These are phyloP conservation scores for Calonectria multiphialidica DNA, from an alignment of 2,329 filamentous ascomycete species.

Conservation along the genomic window DNA sequence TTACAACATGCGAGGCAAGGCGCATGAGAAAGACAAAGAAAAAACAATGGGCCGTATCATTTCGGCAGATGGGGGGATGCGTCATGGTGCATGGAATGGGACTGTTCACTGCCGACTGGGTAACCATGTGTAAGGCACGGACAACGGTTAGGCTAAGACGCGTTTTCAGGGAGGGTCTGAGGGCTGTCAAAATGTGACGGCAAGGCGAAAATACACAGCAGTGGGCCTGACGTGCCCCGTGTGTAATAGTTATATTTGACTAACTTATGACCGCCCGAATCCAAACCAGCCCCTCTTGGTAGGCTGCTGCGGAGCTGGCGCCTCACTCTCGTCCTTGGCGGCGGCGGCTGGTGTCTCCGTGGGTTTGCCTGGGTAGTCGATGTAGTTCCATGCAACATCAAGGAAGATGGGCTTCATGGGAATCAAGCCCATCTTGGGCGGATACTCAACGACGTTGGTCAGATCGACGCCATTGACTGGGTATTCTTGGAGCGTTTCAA, in stretches of 20 bases:
- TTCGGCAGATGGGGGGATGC: slow-evolving; percentile 19
- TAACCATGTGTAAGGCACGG: slow-evolving; percentile 28
- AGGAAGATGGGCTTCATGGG: slow-evolving; percentile 96
- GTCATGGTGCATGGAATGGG: slow-evolving; percentile 33
- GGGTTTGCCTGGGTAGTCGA: slow-evolving; percentile 83
- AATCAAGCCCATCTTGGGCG: slow-evolving; percentile 83
- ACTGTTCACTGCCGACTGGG: slow-evolving; percentile 25
- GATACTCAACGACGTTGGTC: slow-evolving; percentile 85
- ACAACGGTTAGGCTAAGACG: slow-evolving; percentile 32
- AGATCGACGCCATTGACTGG: slow-evolving; percentile 79
- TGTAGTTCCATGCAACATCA: slow-evolving; percentile 98
- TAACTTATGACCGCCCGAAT: slow-evolving; percentile 66
- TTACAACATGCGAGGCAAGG: background rate
- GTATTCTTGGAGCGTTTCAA: slow-evolving; percentile 83
- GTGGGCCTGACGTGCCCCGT: slow-evolving; percentile 28
- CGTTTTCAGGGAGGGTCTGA: slow-evolving; percentile 11
- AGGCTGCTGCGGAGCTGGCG: slow-evolving; percentile 52
- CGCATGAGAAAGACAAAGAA: slow-evolving; percentile 20
- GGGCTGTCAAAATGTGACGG: slow-evolving; percentile 16
- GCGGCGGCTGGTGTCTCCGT: slow-evolving; percentile 42
- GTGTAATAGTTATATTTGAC: slow-evolving; percentile 29
- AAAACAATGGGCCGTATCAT: slow-evolving; percentile 34
- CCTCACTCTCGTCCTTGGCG: slow-evolving; percentile 42
- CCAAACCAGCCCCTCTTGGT: slow-evolving; percentile 82
- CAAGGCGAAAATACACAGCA: slow-evolving; percentile 14